Evolutionary conservation across 805 yeast species (phyloP).

Genomic region (Scheffersomyces ergatensis): DNA sequence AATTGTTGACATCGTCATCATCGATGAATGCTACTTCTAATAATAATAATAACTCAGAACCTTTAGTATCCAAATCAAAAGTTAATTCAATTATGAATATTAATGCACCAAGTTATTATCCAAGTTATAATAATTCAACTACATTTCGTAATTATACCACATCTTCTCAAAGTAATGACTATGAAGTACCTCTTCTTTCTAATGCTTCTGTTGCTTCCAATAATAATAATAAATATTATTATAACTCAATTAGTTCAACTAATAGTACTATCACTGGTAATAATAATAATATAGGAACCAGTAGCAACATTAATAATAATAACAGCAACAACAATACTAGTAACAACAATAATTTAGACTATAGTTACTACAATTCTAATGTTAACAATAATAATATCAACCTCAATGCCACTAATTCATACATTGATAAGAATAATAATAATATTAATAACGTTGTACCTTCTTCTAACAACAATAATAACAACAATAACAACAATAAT

Average conservation of each 20-base stretch:
- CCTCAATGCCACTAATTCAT: neutral
- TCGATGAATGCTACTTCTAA: neutral
- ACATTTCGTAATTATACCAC: conserved; percentile 1
- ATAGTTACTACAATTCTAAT: neutral
- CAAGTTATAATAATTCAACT: conserved; percentile 10
- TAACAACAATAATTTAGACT: neutral
- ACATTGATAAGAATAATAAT: neutral
- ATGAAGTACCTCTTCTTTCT: conserved; percentile 2
- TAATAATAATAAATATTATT: conserved; percentile 6
- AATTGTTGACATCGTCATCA: neutral
- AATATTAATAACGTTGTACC: neutral
- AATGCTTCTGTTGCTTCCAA: neutral
- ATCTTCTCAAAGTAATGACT: conserved; percentile 1
- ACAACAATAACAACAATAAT: neutral
- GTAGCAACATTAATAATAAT: neutral
- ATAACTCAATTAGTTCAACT: neutral
- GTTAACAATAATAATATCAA: neutral
- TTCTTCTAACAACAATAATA: neutral
- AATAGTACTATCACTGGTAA: neutral
- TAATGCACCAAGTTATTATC: conserved; percentile 30
- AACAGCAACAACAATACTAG: neutral
- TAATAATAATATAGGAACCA: neutral
- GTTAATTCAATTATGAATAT: conserved; percentile 17
- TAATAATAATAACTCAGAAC: neutral
- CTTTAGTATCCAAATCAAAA: conserved; percentile 1